These are phyloP conservation scores for Plantago ovata DNA, from an alignment of 257 asterid genomes.

Conservation along the genomic window DNA sequence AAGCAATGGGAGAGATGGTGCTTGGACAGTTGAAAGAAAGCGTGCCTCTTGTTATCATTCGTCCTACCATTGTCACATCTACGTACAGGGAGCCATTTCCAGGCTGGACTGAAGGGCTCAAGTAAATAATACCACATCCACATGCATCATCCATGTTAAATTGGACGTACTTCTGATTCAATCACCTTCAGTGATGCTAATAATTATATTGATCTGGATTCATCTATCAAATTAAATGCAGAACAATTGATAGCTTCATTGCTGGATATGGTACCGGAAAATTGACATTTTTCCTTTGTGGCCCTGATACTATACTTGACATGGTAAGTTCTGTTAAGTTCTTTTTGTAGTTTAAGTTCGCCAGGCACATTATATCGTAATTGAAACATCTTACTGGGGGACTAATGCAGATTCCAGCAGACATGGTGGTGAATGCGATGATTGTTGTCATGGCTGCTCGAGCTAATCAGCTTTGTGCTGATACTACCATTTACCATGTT, in stretches of 20 bases:
- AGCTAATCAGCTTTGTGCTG: constrained; percentile 25
- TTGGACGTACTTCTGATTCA: neutral
- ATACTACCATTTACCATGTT: constrained; percentile 50
- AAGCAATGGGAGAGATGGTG: constrained; percentile 87
- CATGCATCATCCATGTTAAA: neutral
- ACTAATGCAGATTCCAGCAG: constrained; percentile 72
- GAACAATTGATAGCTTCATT: constrained; percentile 25
- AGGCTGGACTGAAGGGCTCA: constrained; percentile 87
- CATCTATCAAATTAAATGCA: too few relatives aligned
- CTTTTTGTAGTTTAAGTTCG: neutral
- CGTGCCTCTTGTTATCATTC: constrained; percentile 53
- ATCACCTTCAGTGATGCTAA: neutral
- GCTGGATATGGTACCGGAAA: constrained; percentile 22
- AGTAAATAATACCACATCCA: constrained; percentile 36
- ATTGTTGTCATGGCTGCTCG: constrained; percentile 57
- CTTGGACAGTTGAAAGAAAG: constrained; percentile 37
- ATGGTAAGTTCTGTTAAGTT: constrained; percentile 9
- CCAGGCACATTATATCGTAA: too few relatives aligned
- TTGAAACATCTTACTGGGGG: neutral
- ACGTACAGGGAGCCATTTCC: constrained; percentile 79
- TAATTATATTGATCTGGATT: too few relatives aligned
- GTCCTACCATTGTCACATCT: constrained; percentile 74
- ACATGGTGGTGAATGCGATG: constrained; percentile 93
- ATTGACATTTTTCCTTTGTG: constrained; percentile 20
- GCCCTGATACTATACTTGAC: constrained; percentile 14